Percentiles rank a stretch among this genome's conserved stretches.
Evolutionary conservation across 257 asterid genomes (phyloP).

Genomic region (Nicotiana tabacum): DNA sequence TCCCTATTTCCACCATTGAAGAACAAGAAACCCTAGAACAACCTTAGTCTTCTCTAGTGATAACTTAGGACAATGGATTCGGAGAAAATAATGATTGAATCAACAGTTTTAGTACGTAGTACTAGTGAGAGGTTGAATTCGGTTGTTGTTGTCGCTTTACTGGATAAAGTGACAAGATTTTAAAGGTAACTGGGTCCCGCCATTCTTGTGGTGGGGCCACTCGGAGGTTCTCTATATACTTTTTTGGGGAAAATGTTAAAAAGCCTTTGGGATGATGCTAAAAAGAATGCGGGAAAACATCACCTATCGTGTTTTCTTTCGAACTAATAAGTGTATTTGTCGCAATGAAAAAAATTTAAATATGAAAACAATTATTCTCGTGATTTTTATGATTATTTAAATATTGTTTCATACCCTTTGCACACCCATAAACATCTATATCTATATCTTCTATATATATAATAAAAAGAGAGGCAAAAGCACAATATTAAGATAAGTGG

Average conservation of each 20-base stretch:
- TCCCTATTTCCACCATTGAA: constrained; percentile 51
- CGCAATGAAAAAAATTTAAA: no score
- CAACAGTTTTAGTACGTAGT: neutral
- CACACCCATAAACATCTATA: no score
- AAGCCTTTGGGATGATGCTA: no score
- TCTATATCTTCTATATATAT: no score
- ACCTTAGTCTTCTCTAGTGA: neutral
- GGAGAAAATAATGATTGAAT: neutral
- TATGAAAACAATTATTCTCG: no score
- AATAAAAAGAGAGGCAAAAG: no score
- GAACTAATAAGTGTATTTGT: neutral
- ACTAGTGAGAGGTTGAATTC: neutral
- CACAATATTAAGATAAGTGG: no score
- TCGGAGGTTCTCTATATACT: neutral
- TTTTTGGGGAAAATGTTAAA: neutral
- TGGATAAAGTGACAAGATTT: neutral
- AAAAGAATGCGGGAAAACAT: neutral
- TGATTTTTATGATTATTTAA: no score
- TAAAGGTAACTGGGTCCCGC: neutral
- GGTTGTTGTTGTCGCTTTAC: neutral
- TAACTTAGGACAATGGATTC: no score
- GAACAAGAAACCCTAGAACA: neutral
- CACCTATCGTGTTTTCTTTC: neutral
- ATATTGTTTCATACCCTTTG: no score
- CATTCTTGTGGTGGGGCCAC: neutral